Base-by-base conservation (phyloP, 2,329 filamentous ascomycete genomes). In the Thielaviopsis populi region DNA sequence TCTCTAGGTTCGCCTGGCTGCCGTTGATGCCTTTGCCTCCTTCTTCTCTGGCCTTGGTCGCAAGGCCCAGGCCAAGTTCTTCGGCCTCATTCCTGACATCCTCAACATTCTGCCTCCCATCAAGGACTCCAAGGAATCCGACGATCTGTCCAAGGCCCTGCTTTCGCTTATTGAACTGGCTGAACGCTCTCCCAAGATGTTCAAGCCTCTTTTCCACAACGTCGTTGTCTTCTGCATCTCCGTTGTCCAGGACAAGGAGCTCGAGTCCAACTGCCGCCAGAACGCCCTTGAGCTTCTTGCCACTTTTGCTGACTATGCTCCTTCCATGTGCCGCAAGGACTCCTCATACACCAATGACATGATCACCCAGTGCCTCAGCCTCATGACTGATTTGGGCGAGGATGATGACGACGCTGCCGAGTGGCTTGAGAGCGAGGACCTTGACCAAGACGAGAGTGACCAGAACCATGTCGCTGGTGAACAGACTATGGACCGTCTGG, bases 271-370 rank as follows among this genome's bases (percentile, higher is more conserved):
- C 69, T 89, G 90, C 67, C 85, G 94, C 66, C 94, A 99, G 74
- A 97, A 97, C 72, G 91, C 92, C 0, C 80, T 99, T 50, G 94
- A 99, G 74, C 82, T 99, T 64, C 96, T 99, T 89, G 91, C 91
- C 30, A 99, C 94, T 0, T 99, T 99, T 73, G 91, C 92, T 68
- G 94, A 99, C 72, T 94, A 92, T 70, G 88, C 90, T 0, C 91
- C 94, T 3, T 87, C 87, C 43, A 92, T 97, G 85, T 97, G 94
- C 79, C 89, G 87, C 72, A 96, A 96, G 73, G 92, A 99, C 72
- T 75, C 85, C n/a, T 87, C 85, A 11, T 99, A 95, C 75, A 94
- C 91, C 1, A 86, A 83, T 66, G 91, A 96, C 68, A 99, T 99
- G 94, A 95, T 99, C 68, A 97, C 91, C 0, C 94, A 99, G 74